phyloP scores from a whole-genome alignment of 2,329 filamentous ascomycete species.

The Fusarium scirpi region DNA sequence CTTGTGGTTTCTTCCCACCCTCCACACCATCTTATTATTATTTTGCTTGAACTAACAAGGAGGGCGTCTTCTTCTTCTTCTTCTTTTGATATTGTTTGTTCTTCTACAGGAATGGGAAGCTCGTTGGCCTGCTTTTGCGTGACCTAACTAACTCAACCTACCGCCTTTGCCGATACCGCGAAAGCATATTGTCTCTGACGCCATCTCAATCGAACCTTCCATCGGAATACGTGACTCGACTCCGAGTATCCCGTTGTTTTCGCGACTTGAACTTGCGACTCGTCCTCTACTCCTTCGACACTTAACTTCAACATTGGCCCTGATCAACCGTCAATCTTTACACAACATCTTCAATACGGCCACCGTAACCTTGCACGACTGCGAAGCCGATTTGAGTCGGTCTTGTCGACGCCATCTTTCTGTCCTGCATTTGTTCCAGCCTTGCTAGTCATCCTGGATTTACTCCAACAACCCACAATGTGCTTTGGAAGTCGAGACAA shows the following conservation, averaged over 20 bases:
- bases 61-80: neutral
- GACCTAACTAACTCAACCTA: neutral
- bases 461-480: conserved; percentile 58
- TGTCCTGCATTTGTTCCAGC: conserved; percentile 4
- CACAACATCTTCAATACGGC: neutral
- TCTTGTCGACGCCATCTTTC: conserved; percentile 8
- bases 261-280: conserved; percentile 18
- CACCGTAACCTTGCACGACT: conserved; percentile 13
- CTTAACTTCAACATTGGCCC: neutral
- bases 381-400: conserved; percentile 1
- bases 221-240: conserved; percentile 9
- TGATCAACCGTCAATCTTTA: conserved; percentile 1
- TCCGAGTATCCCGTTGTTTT: conserved; percentile 5
- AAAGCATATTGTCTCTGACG: conserved; percentile 5
- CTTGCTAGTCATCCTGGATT: conserved; percentile 1
- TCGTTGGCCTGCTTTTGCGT: conserved; percentile 12
- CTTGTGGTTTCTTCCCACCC: conserved; percentile 8
- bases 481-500: conserved; percentile 72
- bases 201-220: neutral
- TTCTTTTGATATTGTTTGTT: conserved; percentile 12
- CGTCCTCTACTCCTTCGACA: neutral
- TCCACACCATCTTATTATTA: conserved; percentile 15
- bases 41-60: conserved; percentile 5
- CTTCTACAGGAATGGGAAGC: conserved; percentile 14
- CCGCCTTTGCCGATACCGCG: conserved; percentile 3